These are phyloP conservation scores for Moesziomyces parantarcticus DNA, from an alignment of 1,284 basidiomycete species.

Conservation along the genomic window DNA sequence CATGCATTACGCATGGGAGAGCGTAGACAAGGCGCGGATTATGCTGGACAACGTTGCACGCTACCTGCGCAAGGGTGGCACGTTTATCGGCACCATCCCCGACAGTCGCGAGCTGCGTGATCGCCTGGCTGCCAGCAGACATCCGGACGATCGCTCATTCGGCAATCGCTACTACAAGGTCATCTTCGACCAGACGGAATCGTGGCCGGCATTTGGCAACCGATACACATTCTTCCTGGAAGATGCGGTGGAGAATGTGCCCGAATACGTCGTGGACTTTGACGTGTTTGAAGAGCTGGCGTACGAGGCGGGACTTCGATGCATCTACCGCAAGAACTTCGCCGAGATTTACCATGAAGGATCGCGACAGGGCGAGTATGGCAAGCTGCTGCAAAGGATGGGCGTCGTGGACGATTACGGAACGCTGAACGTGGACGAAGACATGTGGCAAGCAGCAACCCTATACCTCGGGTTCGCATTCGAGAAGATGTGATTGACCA, in stretches of 20 bases:
- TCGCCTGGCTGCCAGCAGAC: conserved; percentile 74
- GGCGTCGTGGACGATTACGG: conserved; percentile 46
- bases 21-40: conserved; percentile 81
- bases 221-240: conserved; percentile 91
- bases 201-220: conserved; percentile 78
- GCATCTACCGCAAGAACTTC: conserved; percentile 85
- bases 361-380: conserved; percentile 24
- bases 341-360: conserved; percentile 59
- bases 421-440: conserved; percentile 46
- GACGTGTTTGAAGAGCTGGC: conserved; percentile 87
- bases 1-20: conserved; percentile 99
- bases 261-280: conserved; percentile 96
- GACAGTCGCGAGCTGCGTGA: conserved; percentile 78
- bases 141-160: conserved; percentile 77
- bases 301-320: conserved; percentile 79
- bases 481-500: conserved; percentile 42
- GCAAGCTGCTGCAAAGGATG: conserved; percentile 53
- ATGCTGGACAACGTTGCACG: conserved; percentile 92
- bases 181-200: conserved; percentile 76
- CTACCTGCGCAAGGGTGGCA: conserved; percentile 83
- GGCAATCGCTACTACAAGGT: conserved; percentile 92
- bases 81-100: conserved; percentile 94
- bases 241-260: conserved; percentile 91
- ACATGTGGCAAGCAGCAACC: conserved; percentile 63
- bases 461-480: conserved; percentile 65